A percentile compares a stretch with the other conserved stretches of the same genome.
phyloP scores from a whole-genome alignment of 2,329 filamentous ascomycete genomes.

The Mycosphaerella arachidis region DNA sequence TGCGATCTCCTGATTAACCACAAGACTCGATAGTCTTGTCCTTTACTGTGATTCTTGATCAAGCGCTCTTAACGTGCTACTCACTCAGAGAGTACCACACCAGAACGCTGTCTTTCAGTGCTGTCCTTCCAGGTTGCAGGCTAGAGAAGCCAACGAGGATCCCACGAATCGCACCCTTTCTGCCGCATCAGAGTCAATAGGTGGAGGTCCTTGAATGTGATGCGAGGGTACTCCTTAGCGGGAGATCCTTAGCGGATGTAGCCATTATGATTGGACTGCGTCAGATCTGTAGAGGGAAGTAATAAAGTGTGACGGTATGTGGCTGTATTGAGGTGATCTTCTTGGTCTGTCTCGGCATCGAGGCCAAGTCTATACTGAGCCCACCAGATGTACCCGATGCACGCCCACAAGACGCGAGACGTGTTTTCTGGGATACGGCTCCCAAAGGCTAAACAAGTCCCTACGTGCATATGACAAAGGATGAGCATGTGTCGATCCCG shows the following conservation, averaged over 20 bases:
- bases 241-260: background rate
- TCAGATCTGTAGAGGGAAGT: background rate
- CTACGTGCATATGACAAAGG: background rate
- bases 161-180: no score
- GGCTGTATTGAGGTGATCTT: background rate
- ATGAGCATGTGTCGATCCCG: background rate
- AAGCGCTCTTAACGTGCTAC: no score
- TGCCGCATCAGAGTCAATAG: no score
- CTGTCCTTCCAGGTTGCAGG: no score
- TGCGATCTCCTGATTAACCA: background rate
- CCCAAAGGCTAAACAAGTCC: background rate
- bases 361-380: background rate
- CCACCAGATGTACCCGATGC: background rate
- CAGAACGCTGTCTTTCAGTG: no score
- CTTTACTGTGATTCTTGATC: background rate
- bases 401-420: background rate
- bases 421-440: background rate
- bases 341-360: background rate
- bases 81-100: no score
- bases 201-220: constrained; percentile 4
- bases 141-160: no score
- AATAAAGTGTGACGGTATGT: background rate
- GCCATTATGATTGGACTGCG: background rate
- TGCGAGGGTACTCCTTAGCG: background rate
- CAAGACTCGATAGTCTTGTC: background rate